phyloP scores from a whole-genome alignment of 2,329 filamentous ascomycete species.

The Pyrenophora seminiperda region DNA sequence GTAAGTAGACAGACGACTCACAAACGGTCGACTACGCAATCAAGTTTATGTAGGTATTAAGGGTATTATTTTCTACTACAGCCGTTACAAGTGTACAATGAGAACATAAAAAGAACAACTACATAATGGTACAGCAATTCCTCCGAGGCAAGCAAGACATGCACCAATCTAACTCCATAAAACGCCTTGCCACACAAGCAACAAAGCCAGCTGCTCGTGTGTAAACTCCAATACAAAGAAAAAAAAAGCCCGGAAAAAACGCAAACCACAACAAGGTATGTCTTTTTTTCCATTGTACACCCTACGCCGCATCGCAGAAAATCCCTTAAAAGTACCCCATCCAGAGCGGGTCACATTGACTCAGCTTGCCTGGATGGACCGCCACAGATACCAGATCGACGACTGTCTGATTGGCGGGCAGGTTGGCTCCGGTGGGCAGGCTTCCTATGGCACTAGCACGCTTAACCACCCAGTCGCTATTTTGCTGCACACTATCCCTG shows the following conservation, averaged over 20 bases:
- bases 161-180: too few relatives aligned
- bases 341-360: constrained; percentile 90
- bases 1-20: too few relatives aligned
- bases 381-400: constrained; percentile 93
- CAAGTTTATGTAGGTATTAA: too few relatives aligned
- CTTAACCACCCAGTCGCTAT: constrained; percentile 91
- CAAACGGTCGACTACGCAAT: too few relatives aligned
- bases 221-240: not conserved
- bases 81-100: too few relatives aligned
- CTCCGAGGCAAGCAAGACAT: too few relatives aligned
- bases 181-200: too few relatives aligned
- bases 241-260: not conserved
- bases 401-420: constrained; percentile 95
- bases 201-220: too few relatives aligned
- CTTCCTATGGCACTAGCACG: constrained; percentile 84
- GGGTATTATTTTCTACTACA: too few relatives aligned
- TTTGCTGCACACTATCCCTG: constrained; percentile 78
- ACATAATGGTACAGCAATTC: too few relatives aligned
- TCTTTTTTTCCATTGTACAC: not conserved
- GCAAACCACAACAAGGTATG: not conserved
- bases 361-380: constrained; percentile 87
- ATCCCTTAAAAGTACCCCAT: constrained; percentile 82
- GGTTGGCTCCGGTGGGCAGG: constrained; percentile 69
- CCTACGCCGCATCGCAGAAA: not conserved
- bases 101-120: too few relatives aligned